These are phyloP conservation scores for Carex parvula DNA, from an alignment of 176 grass and related monocot species.

Conservation along the genomic window DNA sequence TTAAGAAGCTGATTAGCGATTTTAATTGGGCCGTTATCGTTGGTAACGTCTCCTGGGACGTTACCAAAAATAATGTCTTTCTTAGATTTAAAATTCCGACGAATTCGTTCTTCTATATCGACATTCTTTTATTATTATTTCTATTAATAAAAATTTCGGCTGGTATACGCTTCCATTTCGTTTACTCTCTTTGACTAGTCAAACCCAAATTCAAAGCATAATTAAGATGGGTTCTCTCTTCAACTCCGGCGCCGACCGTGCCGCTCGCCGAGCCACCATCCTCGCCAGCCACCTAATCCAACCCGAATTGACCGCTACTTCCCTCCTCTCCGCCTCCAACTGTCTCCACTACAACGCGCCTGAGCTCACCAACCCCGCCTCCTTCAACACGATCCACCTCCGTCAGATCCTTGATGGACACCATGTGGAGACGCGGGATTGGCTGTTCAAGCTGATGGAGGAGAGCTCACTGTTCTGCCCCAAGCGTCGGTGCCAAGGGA, in stretches of 20 bases:
- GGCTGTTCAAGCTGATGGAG: slow-evolving; percentile 60
- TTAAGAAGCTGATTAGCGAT: no score
- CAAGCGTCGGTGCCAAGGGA: slow-evolving; percentile 27
- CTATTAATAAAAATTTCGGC: no score
- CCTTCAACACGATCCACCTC: slow-evolving; percentile 40
- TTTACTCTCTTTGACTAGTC: background rate
- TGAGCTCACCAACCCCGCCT: slow-evolving; percentile 38
- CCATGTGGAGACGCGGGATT: slow-evolving; percentile 52
- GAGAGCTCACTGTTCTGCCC: slow-evolving; percentile 65
- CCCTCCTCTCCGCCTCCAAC: slow-evolving; percentile 20
- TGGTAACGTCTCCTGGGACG: no score
- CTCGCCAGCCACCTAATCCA: slow-evolving; percentile 40
- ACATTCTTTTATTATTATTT: no score
- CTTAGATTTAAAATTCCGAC: no score
- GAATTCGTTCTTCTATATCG: no score
- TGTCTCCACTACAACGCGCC: slow-evolving; percentile 56
- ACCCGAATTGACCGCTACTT: background rate
- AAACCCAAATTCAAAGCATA: background rate
- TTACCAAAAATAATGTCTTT: no score
- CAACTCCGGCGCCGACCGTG: slow-evolving; percentile 19
- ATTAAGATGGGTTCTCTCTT: background rate
- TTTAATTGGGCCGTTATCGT: no score
- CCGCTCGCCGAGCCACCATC: slow-evolving; percentile 31
- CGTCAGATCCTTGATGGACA: slow-evolving; percentile 56
- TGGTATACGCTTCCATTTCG: background rate